Evolutionary conservation across 2,329 filamentous ascomycete genomes (phyloP).

Genomic region (Exophiala bonariae): DNA sequence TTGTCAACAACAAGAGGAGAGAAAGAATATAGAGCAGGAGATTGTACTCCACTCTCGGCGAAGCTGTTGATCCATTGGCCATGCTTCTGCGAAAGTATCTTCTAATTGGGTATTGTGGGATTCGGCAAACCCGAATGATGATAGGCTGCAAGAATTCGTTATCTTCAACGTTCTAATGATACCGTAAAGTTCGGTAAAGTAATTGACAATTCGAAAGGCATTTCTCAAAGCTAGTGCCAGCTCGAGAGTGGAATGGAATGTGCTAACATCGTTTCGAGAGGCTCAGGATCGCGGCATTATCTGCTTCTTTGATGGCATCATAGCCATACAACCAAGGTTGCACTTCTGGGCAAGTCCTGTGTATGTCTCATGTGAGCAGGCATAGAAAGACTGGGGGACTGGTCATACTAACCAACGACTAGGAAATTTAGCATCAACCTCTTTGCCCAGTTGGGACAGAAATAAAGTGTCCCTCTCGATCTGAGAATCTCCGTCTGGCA

Average conservation of each 20-base stretch:
- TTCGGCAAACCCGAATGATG: no score
- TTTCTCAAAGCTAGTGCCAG: no score
- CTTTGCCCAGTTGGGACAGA: constrained; percentile 53
- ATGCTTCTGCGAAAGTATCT: not conserved
- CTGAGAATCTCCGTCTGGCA: constrained; percentile 42
- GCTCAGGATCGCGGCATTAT: no score
- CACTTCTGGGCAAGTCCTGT: constrained; percentile 59
- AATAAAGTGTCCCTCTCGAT: constrained; percentile 52
- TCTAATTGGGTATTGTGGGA: no score
- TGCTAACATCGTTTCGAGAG: no score
- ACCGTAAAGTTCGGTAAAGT: no score
- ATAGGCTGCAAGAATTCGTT: no score
- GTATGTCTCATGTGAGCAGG: no score
- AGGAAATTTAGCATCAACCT: constrained; percentile 54
- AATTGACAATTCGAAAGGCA: no score
- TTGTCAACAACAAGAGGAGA: not conserved
- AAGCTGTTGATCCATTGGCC: not conserved
- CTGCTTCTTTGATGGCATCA: constrained; percentile 58
- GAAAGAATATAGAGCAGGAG: not conserved
- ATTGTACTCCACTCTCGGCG: not conserved
- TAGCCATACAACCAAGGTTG: constrained; percentile 68
- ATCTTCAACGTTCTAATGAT: no score
- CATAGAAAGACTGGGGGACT: no score
- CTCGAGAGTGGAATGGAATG: no score
- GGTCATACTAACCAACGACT: constrained; percentile 56